Evolutionary conservation across 2,329 filamentous ascomycete species (phyloP), one percentile per base, ranked within the genome.

Genomic region (Fusarium sp.): DNA sequence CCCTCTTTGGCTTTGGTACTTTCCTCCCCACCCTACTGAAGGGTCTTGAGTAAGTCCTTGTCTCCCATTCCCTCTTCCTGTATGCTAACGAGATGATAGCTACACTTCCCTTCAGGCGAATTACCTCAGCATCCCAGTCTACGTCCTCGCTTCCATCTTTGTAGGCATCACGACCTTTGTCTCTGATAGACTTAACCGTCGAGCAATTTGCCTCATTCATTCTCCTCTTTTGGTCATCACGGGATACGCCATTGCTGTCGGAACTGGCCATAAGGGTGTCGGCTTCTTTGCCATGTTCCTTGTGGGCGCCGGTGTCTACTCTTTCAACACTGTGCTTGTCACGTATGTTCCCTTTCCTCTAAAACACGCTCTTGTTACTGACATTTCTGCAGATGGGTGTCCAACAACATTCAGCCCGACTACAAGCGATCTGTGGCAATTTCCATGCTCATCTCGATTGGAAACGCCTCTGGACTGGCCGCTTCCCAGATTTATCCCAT

Each of bases 381-480:
- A 77, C 84, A 37, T 84, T 6, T 83, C 65, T 68, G 84, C 1
- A 85, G 84, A 38, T 88, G 86, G 86, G 75, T 87, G 6, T 86
- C 85, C 22, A 86, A 85, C 50, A 88, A 87, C 37, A 80, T 85
- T 2, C 84, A 85, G 6, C 84, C 83, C 2, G 86, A 88, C 50
- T 87, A 86, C 76, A 83, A 86, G 30, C 83, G 86, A 17, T 86
- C 86, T 0, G 82, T 86, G 0, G 85, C 83, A 4, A 83, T 88
- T 12, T 57, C 86, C 85, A 76, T 86, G 32, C 83, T 86, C 11
- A 84, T 86, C 60, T 87, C 85, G 0, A 81, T 88, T 1, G 86
- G 83, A 1, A 88, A 88, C 35, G 84, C 82, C 2, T 85, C 85
- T 0, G 86, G 86, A 12, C 84, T 88, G 10, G 85, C 86, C 1